These are phyloP conservation scores for Ehretia macrophylla DNA, from an alignment of 257 asterid genomes.

Conservation along the genomic window DNA sequence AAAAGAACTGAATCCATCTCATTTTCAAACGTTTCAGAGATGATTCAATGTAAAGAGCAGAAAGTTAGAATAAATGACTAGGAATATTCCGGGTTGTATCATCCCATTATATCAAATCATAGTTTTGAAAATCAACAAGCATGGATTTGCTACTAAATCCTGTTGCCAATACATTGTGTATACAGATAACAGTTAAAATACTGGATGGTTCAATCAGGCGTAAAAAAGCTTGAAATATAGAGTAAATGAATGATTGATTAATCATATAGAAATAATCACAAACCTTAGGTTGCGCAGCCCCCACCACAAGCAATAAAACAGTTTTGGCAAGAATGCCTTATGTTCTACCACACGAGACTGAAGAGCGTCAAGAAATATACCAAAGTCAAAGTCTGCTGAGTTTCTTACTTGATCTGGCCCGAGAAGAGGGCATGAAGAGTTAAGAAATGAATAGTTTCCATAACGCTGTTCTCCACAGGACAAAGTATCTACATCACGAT, in stretches of 20 bases:
- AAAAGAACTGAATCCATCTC: not conserved
- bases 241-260: not conserved
- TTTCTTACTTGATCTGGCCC: constrained; percentile 25
- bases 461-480: constrained; percentile 22
- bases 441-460: constrained; percentile 27
- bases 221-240: not conserved
- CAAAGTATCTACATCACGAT: constrained; percentile 18
- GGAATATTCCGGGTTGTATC: too few species aligned
- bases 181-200: too few species aligned
- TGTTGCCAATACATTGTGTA: too few species aligned
- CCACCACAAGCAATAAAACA: constrained; percentile 74
- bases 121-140: too few species aligned
- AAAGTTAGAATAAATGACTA: too few species aligned
- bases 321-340: constrained; percentile 29
- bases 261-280: not conserved
- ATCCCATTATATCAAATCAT: too few species aligned
- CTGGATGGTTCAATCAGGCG: not conserved
- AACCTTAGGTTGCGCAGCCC: constrained; percentile 69
- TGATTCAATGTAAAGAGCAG: too few species aligned
- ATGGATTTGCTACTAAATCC: too few species aligned
- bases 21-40: not conserved
- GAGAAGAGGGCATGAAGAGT: constrained; percentile 37
- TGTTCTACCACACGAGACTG: constrained; percentile 43
- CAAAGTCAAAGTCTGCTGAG: constrained; percentile 46
- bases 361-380: constrained; percentile 64